These are phyloP conservation scores for Candida taoyuanica DNA, from an alignment of 805 yeast species.

Conservation along the genomic window DNA sequence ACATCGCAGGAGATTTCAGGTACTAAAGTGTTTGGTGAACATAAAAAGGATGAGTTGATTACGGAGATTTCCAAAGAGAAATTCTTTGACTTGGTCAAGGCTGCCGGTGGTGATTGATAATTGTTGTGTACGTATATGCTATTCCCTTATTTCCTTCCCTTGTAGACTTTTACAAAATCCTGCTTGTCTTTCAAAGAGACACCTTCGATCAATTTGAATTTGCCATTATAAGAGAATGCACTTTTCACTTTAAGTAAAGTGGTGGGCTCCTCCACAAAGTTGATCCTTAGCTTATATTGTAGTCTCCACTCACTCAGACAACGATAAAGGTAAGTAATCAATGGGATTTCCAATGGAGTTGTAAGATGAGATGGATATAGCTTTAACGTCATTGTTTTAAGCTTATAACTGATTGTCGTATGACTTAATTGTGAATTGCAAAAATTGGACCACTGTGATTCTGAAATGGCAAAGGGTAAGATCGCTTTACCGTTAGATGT, in stretches of 20 bases:
- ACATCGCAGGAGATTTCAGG: slow-evolving; percentile 47
- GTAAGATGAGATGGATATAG: slow-evolving; percentile 27
- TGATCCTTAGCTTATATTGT: slow-evolving; percentile 25
- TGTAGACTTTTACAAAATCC: slow-evolving; percentile 36
- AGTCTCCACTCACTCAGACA: slow-evolving; percentile 20
- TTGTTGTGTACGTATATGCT: too few species aligned
- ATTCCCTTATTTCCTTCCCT: slow-evolving; percentile 18
- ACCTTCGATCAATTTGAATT: slow-evolving; percentile 40
- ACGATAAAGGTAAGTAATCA: slow-evolving; percentile 18
- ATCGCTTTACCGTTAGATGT: slow-evolving; percentile 79
- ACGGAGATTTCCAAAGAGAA: slow-evolving; percentile 85
- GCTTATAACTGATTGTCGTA: slow-evolving; percentile 6
- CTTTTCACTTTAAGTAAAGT: slow-evolving; percentile 27
- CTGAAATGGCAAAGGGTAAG: slow-evolving; percentile 45
- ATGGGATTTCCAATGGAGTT: slow-evolving; percentile 28
- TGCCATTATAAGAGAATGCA: slow-evolving; percentile 40
- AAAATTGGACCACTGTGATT: slow-evolving; percentile 20
- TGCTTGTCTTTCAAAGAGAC: slow-evolving; percentile 40
- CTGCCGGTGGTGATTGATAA: slow-evolving; percentile 70
- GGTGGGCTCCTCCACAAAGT: slow-evolving; percentile 18
- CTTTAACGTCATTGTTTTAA: slow-evolving; percentile 28
- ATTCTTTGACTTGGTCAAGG: slow-evolving; percentile 81
- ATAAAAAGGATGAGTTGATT: slow-evolving; percentile 53
- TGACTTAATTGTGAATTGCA: slow-evolving; percentile 2
- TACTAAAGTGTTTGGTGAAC: slow-evolving; percentile 38